Percentiles rank a stretch among this genome's conserved stretches.
Conservation (phyloP, 306 rosid species). For the Begonia masoniana region DNA sequence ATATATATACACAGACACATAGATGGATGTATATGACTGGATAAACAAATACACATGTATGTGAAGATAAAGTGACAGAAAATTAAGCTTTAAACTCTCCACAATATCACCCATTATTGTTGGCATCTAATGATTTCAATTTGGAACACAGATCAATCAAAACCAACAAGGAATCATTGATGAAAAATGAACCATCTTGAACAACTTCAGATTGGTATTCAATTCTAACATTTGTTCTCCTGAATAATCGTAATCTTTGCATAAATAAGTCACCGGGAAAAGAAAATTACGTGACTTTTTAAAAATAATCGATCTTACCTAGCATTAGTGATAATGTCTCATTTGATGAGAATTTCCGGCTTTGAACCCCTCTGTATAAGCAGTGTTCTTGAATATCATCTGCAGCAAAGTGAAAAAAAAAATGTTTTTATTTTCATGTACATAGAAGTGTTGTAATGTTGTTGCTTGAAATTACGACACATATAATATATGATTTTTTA, state of each 20-base stretch:
- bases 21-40: too few species aligned
- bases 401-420: slow-evolving; percentile 13
- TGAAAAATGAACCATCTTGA: background rate
- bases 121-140: background rate
- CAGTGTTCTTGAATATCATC: slow-evolving; percentile 65
- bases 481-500: too few species aligned
- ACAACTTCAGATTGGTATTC: background rate
- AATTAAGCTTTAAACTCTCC: too few species aligned
- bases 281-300: background rate
- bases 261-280: background rate
- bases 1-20: too few species aligned
- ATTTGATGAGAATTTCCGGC: slow-evolving; percentile 45
- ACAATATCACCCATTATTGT: too few species aligned
- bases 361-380: slow-evolving; percentile 88
- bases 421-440: too few species aligned
- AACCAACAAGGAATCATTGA: background rate
- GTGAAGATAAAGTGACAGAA: too few species aligned
- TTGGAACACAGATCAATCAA: background rate
- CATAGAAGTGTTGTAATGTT: slow-evolving; percentile 10
- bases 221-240: background rate
- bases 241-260: background rate
- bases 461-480: background rate
- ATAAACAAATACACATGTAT: too few species aligned
- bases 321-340: slow-evolving; percentile 13
- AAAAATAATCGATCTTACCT: too few species aligned